Percentiles rank a stretch among this genome's conserved stretches.
These are phyloP conservation scores for Thelonectria olida DNA, from an alignment of 2,329 filamentous ascomycete genomes.

Conservation along the genomic window DNA sequence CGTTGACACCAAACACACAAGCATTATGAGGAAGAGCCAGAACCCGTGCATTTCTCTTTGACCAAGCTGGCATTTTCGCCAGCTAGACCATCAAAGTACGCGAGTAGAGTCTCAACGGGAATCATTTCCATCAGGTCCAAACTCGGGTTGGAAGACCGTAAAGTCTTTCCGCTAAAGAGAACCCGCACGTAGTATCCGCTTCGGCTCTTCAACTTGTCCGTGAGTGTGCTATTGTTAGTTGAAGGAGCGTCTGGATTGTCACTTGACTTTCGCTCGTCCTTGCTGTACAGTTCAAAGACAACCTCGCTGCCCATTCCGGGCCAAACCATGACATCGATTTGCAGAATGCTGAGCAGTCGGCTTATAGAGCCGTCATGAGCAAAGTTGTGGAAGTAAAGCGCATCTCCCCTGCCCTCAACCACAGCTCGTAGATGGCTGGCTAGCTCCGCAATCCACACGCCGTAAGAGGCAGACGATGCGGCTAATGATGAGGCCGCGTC, in stretches of 20 bases:
- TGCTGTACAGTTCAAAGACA: conserved; percentile 76
- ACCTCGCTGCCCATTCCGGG: conserved; percentile 83
- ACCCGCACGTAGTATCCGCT: conserved; percentile 67
- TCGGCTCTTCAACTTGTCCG: conserved; percentile 5
- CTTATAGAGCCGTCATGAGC: conserved; percentile 82
- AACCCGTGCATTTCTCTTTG: conserved; percentile 42
- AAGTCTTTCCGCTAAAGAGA: conserved; percentile 73
- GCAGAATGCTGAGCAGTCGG: conserved; percentile 72
- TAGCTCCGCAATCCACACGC: conserved; percentile 80
- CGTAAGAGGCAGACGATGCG: conserved; percentile 69
- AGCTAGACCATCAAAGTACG: conserved; percentile 77
- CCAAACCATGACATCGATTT: conserved; percentile 79
- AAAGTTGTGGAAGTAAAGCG: conserved; percentile 76
- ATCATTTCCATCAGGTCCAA: conserved; percentile 79
- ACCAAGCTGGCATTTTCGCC: conserved; percentile 61
- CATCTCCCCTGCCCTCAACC: conserved; percentile 50
- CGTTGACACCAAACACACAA: background rate
- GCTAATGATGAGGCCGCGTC: conserved; percentile 69
- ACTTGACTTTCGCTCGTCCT: conserved; percentile 26
- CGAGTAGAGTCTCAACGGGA: conserved; percentile 69
- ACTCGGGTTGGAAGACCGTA: conserved; percentile 73
- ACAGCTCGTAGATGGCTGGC: conserved; percentile 69
- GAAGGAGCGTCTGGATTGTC: background rate
- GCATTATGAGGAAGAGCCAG: background rate
- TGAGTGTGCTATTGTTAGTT: background rate